Percentiles rank a stretch among this genome's conserved stretches.
phyloP scores from a whole-genome alignment of 2,329 filamentous ascomycete species.

The Acrocalymma vagum region DNA sequence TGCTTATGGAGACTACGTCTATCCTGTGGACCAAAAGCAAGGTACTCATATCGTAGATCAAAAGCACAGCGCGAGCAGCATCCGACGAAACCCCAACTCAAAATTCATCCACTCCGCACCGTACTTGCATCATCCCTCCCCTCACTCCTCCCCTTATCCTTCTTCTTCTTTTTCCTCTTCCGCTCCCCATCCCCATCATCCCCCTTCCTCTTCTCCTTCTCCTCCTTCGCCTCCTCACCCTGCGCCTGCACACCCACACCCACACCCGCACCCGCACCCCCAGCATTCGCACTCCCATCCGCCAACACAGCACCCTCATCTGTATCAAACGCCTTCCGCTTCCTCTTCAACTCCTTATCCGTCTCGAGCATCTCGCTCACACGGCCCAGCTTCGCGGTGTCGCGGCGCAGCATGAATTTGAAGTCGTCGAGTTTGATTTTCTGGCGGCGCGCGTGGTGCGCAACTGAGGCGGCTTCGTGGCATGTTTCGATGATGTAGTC shows the following conservation, averaged over 20 bases:
- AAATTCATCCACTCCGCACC: constrained; percentile 30
- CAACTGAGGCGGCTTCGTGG: constrained; percentile 86
- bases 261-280: constrained; percentile 6
- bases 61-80: constrained; percentile 3
- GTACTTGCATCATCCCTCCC: constrained; percentile 28
- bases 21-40: background rate
- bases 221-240: constrained; percentile 14
- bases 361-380: constrained; percentile 90
- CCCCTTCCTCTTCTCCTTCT: constrained; percentile 10
- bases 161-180: constrained; percentile 28
- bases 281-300: constrained; percentile 34
- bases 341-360: constrained; percentile 85
- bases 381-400: constrained; percentile 84
- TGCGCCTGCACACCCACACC: constrained; percentile 11
- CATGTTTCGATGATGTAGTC: constrained; percentile 93
- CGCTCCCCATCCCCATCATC: constrained; percentile 12
- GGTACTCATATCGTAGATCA: background rate
- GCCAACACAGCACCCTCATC: constrained; percentile 69
- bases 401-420: constrained; percentile 88
- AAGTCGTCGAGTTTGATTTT: constrained; percentile 99
- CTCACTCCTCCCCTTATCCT: constrained; percentile 21
- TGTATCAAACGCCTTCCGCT: constrained; percentile 76
- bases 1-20: background rate
- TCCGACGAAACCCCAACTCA: too few species aligned
- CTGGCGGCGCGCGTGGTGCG: constrained; percentile 85